Evolutionary conservation across 306 rosid species (phyloP), one percentile per base, ranked within the genome.

Genomic region (Dalbergia cochinchinensis): DNA sequence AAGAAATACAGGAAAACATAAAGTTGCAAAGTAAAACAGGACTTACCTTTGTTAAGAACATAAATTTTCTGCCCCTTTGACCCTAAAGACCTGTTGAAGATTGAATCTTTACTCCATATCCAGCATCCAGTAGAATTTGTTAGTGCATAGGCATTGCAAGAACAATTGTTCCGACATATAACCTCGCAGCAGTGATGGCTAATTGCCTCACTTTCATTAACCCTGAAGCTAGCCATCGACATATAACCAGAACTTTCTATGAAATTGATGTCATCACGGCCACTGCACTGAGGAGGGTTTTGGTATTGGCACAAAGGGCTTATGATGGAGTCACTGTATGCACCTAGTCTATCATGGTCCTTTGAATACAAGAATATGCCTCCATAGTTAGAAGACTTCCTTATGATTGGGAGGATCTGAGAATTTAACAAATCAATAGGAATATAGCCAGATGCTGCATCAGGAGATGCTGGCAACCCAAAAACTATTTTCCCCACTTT

Each of bases 301-400:
- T 58, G 59, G 18, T 37, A 11, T 58, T 66, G 26, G 71, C 80
- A 78, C 1, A 73, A 39, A 47, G 80, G 41, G 0, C 48, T 8
- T 51, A 14, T 51, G 60, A 54, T 54, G 60, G 60, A 54, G n/a
- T 74, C 18, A 78, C 90, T 87, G 11, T 87, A 92, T 6, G 81
- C 81, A 12, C 48, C 87, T 33, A 9, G 9, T 65, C 39, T 75
- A 80, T 87, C 94, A 26, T 55, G 7, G 65, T 69, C 82, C 53
- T 78, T 87, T n/a, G 88, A 77, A 89, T 91, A 88, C 54, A 91
- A 14, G 91, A 84, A 86, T 3, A 92, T 87, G 11, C 94, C 97
- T 66, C 93, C 97, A 47, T 87, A 90, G 15, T 85, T 77, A 0
- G 85, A 3, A 0, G 90, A 85, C 41, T 64, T 77, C 35, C 19